Evolutionary conservation across 371 early-diverging fungal species (phyloP), one percentile per base, ranked within the genome.

Genomic region (Nosema muscidifuracis): DNA sequence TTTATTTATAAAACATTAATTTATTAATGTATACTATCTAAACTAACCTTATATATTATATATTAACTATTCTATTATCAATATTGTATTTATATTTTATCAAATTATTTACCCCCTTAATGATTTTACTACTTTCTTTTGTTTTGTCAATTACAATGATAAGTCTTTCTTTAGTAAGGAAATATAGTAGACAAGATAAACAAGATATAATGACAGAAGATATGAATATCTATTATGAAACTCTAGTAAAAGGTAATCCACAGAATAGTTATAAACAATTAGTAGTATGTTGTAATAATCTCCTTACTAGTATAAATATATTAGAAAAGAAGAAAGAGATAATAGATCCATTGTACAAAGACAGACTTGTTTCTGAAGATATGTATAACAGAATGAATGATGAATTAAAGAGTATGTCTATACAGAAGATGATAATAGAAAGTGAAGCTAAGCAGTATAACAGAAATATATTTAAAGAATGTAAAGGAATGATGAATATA

Each of bases 381-480:
- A 36, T 58, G 28, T 73, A 62, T 63, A 43, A 65, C 30, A 42
- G 24, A 22, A n/a, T 65, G 1, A 60, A 73, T 40, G 40, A 67
- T 16, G 40, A 58, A 15, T 44, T 42, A 18, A 73, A 73, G 50
- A 51, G 66, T 22, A 43, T 58, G 16, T 24, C 53, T 9, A 31
- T 60, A 18, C 66, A 73, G 47, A 73, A 36, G 31, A 66, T 73
- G 58, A 43, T 65, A 2, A 73, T 73, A 34, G 66, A 65, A 38
- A 28, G 44, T 0, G 73, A 73, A 60, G 60, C 66, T 36, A 34
- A 65, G 20, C 20, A 36, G 1, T 47, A 61, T 30, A 58, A 55
- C 16, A 53, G 55, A 16, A 53, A 53, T 53, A 26, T 20, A 6
- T 53, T 53, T 28, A 53, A 53, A 6, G 55, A 53, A 26, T 20